Conservation (phyloP, 257 asterid species). For the Nicotiana noctiflora region DNA sequence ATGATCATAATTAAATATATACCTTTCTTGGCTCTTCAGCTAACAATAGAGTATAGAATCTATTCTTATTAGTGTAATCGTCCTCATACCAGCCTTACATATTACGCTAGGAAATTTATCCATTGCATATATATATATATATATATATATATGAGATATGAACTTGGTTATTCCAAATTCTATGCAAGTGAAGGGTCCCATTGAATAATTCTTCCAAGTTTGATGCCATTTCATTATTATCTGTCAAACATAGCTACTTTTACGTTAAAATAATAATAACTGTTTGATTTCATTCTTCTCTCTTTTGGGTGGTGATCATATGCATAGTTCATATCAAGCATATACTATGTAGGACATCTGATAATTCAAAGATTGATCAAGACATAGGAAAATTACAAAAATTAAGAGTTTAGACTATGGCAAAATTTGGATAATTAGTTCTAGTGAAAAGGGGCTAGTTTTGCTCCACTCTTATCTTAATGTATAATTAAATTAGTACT, state of each 20-base stretch:
- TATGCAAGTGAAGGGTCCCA: neutral
- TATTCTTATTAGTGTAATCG: neutral
- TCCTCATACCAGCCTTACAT: no score
- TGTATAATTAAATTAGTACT: constrained; percentile 19
- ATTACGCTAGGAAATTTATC: no score
- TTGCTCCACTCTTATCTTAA: constrained; percentile 22
- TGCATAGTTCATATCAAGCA: neutral
- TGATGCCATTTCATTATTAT: constrained; percentile 7
- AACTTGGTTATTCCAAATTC: neutral
- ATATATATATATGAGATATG: neutral
- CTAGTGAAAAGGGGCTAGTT: constrained; percentile 2
- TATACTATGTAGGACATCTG: constrained; percentile 3
- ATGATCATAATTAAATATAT: neutral
- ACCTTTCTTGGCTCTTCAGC: constrained; percentile 12
- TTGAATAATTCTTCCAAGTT: constrained; percentile 2
- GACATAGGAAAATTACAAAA: neutral
- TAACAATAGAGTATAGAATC: neutral
- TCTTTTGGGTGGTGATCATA: neutral
- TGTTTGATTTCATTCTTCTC: neutral
- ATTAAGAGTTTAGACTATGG: neutral
- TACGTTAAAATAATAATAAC: neutral
- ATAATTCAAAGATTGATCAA: neutral
- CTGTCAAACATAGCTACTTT: neutral
- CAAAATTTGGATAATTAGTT: neutral
- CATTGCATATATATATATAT: no score